Evolutionary conservation across 1,284 basidiomycete genomes (phyloP), one percentile per base, ranked within the genome.

Genomic region (Neolentinus lepideus): DNA sequence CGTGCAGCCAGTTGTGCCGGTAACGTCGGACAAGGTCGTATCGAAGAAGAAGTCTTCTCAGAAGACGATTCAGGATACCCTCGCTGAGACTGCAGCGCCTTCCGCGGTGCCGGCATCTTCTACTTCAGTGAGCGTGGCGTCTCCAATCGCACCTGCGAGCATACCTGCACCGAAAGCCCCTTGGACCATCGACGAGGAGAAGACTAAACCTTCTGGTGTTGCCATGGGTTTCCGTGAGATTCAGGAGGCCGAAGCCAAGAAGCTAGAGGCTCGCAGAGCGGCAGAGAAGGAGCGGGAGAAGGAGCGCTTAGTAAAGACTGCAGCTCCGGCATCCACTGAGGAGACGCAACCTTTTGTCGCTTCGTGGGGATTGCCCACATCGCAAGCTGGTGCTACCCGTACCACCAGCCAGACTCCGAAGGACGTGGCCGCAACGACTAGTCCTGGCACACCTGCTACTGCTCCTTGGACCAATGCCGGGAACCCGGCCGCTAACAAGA

Each of bases 211-310:
- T 8, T 63, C 74, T 0, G 68, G 72, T 19, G 63, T 69, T 2
- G 73, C 84, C n/a, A 75, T 85, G 26, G 91, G 90, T 61, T 75
- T 99, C 53, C 86, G 94, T 56, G 94, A 98, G 63, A 99, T 99
- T 57, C 97, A 99, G 69, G 94, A 97, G 63, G 87, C 88, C 1
- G 97, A 99, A 71, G 84, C 83, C 14, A 92, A 84, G 70, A 87
- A 86, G 64, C 78, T 82, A 1, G 93, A 94, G 62, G 81, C 80
- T 29, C 85, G 88, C 61, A 88, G 84, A 62, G 81, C 78, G 26
- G 80, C 77, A 27, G 84, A 88, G 63, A 82, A 79, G 65, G 86
- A 84, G 67, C 81, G 71, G 65, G 83, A 84, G 54, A 21, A 43
- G 19, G 38, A 43, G 38, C 38, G 38, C 38, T 21, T 43, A 6